Evolutionary conservation across 108 stramenopile species (phyloP).

Genomic region (Skeletonema tropicum): DNA sequence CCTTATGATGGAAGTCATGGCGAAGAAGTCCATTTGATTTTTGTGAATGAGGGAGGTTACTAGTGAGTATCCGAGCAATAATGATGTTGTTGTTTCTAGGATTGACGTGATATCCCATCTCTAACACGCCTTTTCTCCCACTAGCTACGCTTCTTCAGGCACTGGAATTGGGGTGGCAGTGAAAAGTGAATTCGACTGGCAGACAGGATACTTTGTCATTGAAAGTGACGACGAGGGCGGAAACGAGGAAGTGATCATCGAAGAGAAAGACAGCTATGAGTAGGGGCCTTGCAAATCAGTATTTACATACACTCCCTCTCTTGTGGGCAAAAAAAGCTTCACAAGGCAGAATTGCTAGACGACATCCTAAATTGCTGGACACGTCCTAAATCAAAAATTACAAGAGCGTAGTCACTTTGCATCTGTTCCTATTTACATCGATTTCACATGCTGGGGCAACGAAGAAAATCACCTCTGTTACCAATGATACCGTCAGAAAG

Average conservation of each 20-base stretch:
- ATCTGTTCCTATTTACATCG: too few relatives aligned
- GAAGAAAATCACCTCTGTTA: too few relatives aligned
- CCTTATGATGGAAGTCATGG: constrained; percentile 84
- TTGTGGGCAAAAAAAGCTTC: too few relatives aligned
- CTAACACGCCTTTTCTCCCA: background rate
- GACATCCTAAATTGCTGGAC: too few relatives aligned
- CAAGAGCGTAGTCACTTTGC: too few relatives aligned
- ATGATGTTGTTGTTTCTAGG: background rate
- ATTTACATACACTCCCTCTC: too few relatives aligned
- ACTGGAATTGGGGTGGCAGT: constrained; percentile 80
- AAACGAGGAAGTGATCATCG: constrained; percentile 38
- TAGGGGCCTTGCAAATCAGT: background rate
- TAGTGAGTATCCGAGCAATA: constrained; percentile 52
- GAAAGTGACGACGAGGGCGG: constrained; percentile 40
- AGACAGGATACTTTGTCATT: constrained; percentile 49
- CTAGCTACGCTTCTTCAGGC: constrained; percentile 55
- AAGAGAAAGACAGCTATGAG: constrained; percentile 41
- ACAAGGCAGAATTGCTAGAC: too few relatives aligned
- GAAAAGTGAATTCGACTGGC: constrained; percentile 56
- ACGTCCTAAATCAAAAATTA: too few relatives aligned
- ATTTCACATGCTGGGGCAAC: too few relatives aligned
- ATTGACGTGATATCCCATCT: background rate
- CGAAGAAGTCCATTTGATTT: constrained; percentile 67
- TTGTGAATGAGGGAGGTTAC: constrained; percentile 90
- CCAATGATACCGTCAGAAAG: too few relatives aligned